Percentiles rank a stretch among this genome's conserved stretches.
phyloP scores from a whole-genome alignment of 2,329 filamentous ascomycete species.

The Xylariaceae sp. region DNA sequence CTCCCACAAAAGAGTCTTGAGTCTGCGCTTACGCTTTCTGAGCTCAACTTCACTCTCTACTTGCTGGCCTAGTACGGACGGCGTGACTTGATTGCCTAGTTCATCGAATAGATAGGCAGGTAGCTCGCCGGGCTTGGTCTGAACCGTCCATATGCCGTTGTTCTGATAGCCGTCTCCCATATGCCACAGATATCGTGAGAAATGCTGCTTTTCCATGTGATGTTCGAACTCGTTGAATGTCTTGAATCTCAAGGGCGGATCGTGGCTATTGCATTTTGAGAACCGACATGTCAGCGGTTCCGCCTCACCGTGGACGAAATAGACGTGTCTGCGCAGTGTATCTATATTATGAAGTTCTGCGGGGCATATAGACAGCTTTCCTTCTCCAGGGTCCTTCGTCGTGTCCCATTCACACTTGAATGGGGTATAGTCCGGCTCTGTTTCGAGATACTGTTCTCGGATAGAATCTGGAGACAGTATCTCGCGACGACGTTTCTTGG shows the following conservation, averaged over 20 bases:
- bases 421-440: conserved; percentile 42
- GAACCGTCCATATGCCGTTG: conserved; percentile 26
- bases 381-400: conserved; percentile 19
- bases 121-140: conserved; percentile 28
- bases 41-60: conserved; percentile 45
- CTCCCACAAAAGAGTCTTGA: conserved; percentile 41
- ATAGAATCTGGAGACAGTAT: conserved; percentile 37
- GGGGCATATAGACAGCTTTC: conserved; percentile 37
- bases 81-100: conserved; percentile 53
- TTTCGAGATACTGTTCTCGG: conserved; percentile 38
- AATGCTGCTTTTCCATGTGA: conserved; percentile 51
- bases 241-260: conserved; percentile 21
- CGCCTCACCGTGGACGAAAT: conserved; percentile 41
- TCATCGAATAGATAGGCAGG: conserved; percentile 49
- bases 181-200: conserved; percentile 51
- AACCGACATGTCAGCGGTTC: conserved; percentile 34
- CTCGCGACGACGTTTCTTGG: conserved; percentile 41
- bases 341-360: conserved; percentile 59
- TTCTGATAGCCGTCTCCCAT: conserved; percentile 55
- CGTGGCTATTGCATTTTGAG: conserved; percentile 35
- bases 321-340: conserved; percentile 51
- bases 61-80: conserved; percentile 48
- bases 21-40: conserved; percentile 40
- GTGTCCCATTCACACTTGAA: conserved; percentile 58
- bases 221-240: conserved; percentile 35